Base-by-base conservation (phyloP, 1,284 basidiomycete genomes). In the Rhodotorula sp. region DNA sequence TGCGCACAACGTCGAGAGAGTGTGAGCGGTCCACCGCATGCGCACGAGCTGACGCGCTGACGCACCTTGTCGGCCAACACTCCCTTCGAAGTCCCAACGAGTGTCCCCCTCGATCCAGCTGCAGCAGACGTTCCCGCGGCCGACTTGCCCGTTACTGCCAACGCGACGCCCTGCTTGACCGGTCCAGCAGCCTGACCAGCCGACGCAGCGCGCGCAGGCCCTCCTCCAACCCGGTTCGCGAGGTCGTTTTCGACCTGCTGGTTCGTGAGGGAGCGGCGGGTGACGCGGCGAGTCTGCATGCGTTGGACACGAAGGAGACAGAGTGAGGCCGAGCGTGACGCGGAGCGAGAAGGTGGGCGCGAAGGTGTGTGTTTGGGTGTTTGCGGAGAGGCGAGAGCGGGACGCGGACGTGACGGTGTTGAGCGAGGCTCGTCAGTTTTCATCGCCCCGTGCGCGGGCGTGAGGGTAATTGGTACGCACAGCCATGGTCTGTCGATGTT, bases 211-310 rank as follows among this genome's bases (percentile, higher is more conserved):
- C 55, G 62, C 46, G 28, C 22, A 22, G 54, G 51, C 46, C 48
- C 58, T 30, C 48, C 52, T 47, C 13, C 8, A 31, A 65, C 59
- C 10, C 64, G 63, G 52, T 63, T 65, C 30, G 40, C 48, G 37
- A 72, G 58, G 55, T 74, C 72, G 68, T 74, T 74, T 63, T 74
- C 72, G 64, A 62, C 64, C 26, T 65, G 54, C 24, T 64, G 66
- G 31, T 55, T 66, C 6, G 64, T 62, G 51, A 67, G 62, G 8
- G 72, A 71, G 31, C 69, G 70, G 24, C 72, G 70, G 44, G 72
- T 74, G 16, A 67, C 65, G n/a, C 72, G 57, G 34, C 72, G 72
- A 31, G 70, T 74, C 72, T 73, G 71, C 28, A 44, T 28, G 34
- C 30, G 50, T 34, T 3, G 56, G 56, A 15, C 40, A 18, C 8